A percentile compares a stretch with the other conserved stretches of the same genome.
Conservation (phyloP, 2,329 filamentous ascomycete genomes). For the Periconia digitata region DNA sequence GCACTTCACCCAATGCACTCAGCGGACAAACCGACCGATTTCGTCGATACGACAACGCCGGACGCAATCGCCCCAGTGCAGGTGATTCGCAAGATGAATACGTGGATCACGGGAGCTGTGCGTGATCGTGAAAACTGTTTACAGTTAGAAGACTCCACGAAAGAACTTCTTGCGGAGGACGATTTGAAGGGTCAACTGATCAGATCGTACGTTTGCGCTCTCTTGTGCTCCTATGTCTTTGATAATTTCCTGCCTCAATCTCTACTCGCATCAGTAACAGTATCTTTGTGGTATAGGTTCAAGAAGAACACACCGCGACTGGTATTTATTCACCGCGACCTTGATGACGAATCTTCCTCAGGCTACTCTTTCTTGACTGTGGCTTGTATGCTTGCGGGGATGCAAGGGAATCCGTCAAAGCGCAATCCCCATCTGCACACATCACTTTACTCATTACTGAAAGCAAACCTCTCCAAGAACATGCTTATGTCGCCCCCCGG, state of each 20-base stretch:
- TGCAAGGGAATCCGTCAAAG: not conserved
- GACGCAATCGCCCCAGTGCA: not conserved
- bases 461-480: not conserved
- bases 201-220: not conserved
- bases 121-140: not conserved
- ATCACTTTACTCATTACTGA: not conserved
- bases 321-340: not conserved
- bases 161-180: not conserved
- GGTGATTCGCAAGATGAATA: not conserved
- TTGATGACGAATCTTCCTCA: not conserved
- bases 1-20: not conserved
- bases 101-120: not conserved
- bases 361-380: not conserved
- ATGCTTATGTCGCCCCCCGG: not conserved
- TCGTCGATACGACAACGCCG: not conserved
- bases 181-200: not conserved
- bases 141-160: not conserved
- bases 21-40: not conserved
- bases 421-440: not conserved
- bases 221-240: too few relatives aligned
- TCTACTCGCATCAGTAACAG: not conserved
- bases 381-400: not conserved
- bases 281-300: not conserved
- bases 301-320: not conserved
- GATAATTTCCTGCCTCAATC: too few relatives aligned